Conservation (phyloP, 192 early-diverging fungal genomes). For the Polychytrium aggregatum region DNA sequence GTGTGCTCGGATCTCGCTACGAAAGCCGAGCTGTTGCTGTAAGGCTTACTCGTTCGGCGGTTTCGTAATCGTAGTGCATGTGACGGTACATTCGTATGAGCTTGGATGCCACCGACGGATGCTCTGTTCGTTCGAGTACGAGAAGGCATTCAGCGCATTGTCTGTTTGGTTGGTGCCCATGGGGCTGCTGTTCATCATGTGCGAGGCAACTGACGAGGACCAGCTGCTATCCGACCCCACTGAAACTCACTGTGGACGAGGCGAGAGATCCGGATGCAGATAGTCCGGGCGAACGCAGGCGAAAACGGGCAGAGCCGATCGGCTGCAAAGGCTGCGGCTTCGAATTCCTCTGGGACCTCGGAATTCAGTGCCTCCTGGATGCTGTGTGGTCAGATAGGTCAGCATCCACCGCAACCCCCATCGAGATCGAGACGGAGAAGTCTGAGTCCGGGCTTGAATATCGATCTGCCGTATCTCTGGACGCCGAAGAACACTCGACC, state of each 20-base stretch:
- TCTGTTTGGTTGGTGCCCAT: too few relatives aligned
- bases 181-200: neutral
- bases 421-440: too few relatives aligned
- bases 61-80: conserved; percentile 4
- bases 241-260: conserved; percentile 8
- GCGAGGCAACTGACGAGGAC: neutral
- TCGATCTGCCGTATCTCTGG: neutral
- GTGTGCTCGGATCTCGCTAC: too few relatives aligned
- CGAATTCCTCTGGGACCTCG: conserved; percentile 7
- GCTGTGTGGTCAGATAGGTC: neutral
- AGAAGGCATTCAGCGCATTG: too few relatives aligned
- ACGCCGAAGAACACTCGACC: neutral
- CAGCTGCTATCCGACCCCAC: neutral
- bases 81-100: conserved; percentile 5
- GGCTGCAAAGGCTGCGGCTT: conserved; percentile 10
- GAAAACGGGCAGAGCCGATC: conserved; percentile 4
- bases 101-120: neutral
- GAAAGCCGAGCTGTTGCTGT: too few relatives aligned
- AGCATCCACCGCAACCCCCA: neutral
- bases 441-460: too few relatives aligned
- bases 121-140: neutral
- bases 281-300: conserved; percentile 2
- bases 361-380: conserved; percentile 6
- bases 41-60: neutral
- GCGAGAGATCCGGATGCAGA: neutral